phyloP scores from a whole-genome alignment of 306 rosid species.

The Delonix regia region DNA sequence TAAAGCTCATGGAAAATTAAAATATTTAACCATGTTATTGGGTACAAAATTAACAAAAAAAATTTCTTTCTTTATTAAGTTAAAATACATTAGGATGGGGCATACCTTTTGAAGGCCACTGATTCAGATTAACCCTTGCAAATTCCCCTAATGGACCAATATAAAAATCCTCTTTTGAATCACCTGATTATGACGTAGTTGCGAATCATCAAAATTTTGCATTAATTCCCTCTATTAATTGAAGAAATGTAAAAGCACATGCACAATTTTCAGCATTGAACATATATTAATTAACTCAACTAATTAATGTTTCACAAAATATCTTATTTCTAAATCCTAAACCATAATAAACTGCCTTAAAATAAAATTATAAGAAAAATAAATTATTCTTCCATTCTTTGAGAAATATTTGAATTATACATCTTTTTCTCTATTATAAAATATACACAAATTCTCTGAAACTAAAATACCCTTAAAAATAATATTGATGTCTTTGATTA shows the following conservation, averaged over 20 bases:
- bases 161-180: constrained; percentile 71
- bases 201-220: not conserved
- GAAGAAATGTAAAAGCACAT: not conserved
- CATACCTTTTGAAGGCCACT: constrained; percentile 86
- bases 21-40: not conserved
- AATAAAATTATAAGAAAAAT: too few species aligned
- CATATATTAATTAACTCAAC: not conserved
- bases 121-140: constrained; percentile 52
- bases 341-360: not conserved
- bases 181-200: constrained; percentile 54
- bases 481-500: too few species aligned
- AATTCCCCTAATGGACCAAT: constrained; percentile 66
- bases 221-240: constrained; percentile 7
- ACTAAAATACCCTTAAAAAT: too few species aligned
- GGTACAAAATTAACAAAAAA: not conserved
- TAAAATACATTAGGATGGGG: not conserved
- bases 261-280: not conserved
- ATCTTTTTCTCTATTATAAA: too few species aligned
- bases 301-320: not conserved
- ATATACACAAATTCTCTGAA: too few species aligned
- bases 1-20: constrained; percentile 3
- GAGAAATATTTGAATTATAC: too few species aligned
- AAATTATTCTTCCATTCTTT: too few species aligned
- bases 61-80: not conserved
- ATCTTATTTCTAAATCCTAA: not conserved